A percentile compares a stretch with the other conserved stretches of the same genome.
phyloP scores from a whole-genome alignment of 2,329 filamentous ascomycete species.

The Ophioceras dolichostomum region DNA sequence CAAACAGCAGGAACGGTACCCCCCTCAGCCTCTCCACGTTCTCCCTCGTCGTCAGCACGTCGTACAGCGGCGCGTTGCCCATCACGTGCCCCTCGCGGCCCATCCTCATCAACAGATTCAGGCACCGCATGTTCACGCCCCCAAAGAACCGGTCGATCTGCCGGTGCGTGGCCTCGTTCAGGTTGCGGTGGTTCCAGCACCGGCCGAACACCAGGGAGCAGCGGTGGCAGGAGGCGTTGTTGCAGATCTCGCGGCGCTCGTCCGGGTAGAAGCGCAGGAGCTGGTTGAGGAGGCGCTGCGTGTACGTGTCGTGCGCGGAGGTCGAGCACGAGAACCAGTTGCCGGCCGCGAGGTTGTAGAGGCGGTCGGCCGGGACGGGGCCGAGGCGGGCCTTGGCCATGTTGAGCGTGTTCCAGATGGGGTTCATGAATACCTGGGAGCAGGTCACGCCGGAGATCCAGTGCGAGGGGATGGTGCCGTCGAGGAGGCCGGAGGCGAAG shows the following conservation, averaged over 20 bases:
- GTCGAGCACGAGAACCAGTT: slow-evolving; percentile 43
- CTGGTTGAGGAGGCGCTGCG: slow-evolving; percentile 42
- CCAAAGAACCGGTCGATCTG: slow-evolving; percentile 50
- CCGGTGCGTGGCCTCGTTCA: slow-evolving; percentile 53
- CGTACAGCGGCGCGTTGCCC: slow-evolving; percentile 34
- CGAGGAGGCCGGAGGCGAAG: slow-evolving; percentile 43
- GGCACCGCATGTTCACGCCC: slow-evolving; percentile 46
- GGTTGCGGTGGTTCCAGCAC: slow-evolving; percentile 52
- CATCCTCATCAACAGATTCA: slow-evolving; percentile 44
- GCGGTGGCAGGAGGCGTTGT: slow-evolving; percentile 48
- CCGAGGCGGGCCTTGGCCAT: slow-evolving; percentile 38
- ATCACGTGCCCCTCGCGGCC: slow-evolving; percentile 38
- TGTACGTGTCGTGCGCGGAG: slow-evolving; percentile 27
- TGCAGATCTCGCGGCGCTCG: slow-evolving; percentile 43
- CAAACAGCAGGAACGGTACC: slow-evolving; percentile 43
- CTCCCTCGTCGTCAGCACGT: slow-evolving; percentile 31
- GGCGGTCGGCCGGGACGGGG: slow-evolving; percentile 33
- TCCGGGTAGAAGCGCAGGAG: slow-evolving; percentile 45
- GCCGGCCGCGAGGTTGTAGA: slow-evolving; percentile 35
- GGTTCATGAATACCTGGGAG: slow-evolving; percentile 53
- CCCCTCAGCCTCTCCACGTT: slow-evolving; percentile 38
- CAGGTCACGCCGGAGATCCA: slow-evolving; percentile 48
- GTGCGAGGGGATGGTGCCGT: slow-evolving; percentile 42
- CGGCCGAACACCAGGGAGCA: slow-evolving; percentile 47
- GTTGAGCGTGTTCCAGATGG: slow-evolving; percentile 43